Percentiles rank a stretch among this genome's conserved stretches.
These are phyloP conservation scores for Trichosporon sp. DNA, from an alignment of 1,284 basidiomycete species.

Conservation along the genomic window DNA sequence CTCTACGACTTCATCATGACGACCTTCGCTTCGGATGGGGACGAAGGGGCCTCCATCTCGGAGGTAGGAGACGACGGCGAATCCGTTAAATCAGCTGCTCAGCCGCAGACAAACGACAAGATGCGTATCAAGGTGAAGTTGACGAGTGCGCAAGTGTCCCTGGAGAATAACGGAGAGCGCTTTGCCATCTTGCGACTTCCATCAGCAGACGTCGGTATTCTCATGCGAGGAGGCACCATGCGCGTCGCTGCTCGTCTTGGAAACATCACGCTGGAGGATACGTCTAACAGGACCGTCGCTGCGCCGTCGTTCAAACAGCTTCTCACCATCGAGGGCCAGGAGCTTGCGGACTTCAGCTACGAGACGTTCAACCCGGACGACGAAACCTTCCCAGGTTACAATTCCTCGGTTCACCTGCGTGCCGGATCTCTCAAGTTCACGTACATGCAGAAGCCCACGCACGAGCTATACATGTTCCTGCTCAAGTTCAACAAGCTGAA, in stretches of 20 bases:
- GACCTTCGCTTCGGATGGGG: constrained; percentile 68
- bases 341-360: constrained; percentile 92
- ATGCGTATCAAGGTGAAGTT: constrained; percentile 81
- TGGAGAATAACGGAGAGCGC: constrained; percentile 68
- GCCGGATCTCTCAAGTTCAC: constrained; percentile 90
- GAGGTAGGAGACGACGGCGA: constrained; percentile 16
- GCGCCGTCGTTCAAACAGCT: constrained; percentile 72
- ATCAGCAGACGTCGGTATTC: constrained; percentile 80
- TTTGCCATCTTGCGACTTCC: constrained; percentile 87
- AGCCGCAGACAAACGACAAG: constrained; percentile 53
- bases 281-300: constrained; percentile 60
- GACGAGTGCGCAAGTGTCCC: constrained; percentile 82
- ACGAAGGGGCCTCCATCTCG: constrained; percentile 27
- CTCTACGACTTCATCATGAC: constrained; percentile 98
- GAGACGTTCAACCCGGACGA: constrained; percentile 74
- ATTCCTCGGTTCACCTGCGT: constrained; percentile 76
- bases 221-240: constrained; percentile 71
- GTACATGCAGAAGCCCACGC: constrained; percentile 82
- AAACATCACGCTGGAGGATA: constrained; percentile 77
- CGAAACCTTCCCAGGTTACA: constrained; percentile 68
- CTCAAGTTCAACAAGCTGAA: constrained; percentile 86
- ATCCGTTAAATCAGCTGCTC: constrained; percentile 15
- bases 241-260: constrained; percentile 79
- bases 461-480: constrained; percentile 78
- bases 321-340: constrained; percentile 89